Base-by-base conservation (phyloP, 345 rosid species). In the Limnanthes douglasii region DNA sequence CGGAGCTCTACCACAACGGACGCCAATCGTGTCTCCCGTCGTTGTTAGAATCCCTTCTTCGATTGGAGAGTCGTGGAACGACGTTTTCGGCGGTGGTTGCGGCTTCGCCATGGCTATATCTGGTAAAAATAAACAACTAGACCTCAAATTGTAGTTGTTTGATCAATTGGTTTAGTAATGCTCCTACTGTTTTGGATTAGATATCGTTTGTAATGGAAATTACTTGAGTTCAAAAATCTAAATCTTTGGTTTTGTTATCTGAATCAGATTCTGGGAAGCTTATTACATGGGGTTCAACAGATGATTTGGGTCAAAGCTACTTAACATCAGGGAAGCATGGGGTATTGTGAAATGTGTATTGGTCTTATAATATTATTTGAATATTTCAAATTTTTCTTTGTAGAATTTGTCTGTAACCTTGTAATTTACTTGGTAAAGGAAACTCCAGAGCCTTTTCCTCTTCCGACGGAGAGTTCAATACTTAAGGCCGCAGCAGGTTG, bases 251-350 rank as follows among this genome's bases (percentile, higher is more conserved):
- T 21, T 25, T 40, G 5, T 26, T 30, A 3, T 23, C 33, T 41
- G 35, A 23, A 57, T 43, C 72, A 92, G 99, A 78, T 23, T 67
- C 80, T 5, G 86, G 99, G 54, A 85, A 75, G 86, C 94, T 92
- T 17, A 75, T 92, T 31, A 85, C 99, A 7, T 92, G 99, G 99
- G 99, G 99, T 22, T 92, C 96, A 25, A 71, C 96, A 6, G 99
- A 80, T 64, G 99, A 92, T 70, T 61, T 80, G 21, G 99, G 96
- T 57, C 99, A 92, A 64, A 85, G 99, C 83, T 92, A 92, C 32
- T 60, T 92, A 20, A 75, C 96, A 29, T 69, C 99, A 0, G 99
- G 99, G 61, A 85, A 85, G 58, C 99, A 92, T 25, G 94, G 94
- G 90, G 96, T 92, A 64, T 41, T 39, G 18, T 46, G 28, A 13